Evolutionary conservation across 108 stramenopile species (phyloP), one percentile per base, ranked within the genome.

Genomic region (Epithemia pelagica): DNA sequence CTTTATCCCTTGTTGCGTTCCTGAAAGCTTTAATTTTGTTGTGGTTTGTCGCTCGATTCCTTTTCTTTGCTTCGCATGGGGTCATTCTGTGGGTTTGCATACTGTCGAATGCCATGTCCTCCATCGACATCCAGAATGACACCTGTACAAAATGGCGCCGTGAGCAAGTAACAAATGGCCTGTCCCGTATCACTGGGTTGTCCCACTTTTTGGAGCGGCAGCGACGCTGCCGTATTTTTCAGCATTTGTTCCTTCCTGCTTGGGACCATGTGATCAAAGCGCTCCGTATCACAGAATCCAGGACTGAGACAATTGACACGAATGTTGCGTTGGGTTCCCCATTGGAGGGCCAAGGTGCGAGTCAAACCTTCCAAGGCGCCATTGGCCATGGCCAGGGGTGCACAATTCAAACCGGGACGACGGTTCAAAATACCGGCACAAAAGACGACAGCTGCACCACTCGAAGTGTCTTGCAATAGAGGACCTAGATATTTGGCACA

Each of bases 361-460:
- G 83, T 84, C 69, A 87, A 58, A 27, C 82, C 86, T 62, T 87
- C 86, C 52, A 87, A 67, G 20, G 86, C 86, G 58, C 86, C 86
- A 72, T 87, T 84, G 21, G 80, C 68, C 33, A 71, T 70, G 26
- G 82, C 82, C 21, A 87, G 60, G 8, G 86, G 86, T 19, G 68
- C 58, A 55, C 86, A 83, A 64, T 87, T 87, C 25, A 82, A 52
- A 23, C 86, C 86, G 10, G 86, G 86, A 23, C 86, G 75, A 20
- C 86, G 78, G 58, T 83, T 81, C 53, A 84, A 62, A 28, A 83
- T 78, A 18, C 82, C 86, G 15, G 82, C 75, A 22, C 83, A 80
- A 55, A 83, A 77, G 24, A 75, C 76, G 53, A 83, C 67, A 2
- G 70, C 62, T 5, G 37, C 37, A 15, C 37, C 37, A 5, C 5